phyloP scores from a whole-genome alignment of 139 green algal species.

The Gonium pectorale region DNA sequence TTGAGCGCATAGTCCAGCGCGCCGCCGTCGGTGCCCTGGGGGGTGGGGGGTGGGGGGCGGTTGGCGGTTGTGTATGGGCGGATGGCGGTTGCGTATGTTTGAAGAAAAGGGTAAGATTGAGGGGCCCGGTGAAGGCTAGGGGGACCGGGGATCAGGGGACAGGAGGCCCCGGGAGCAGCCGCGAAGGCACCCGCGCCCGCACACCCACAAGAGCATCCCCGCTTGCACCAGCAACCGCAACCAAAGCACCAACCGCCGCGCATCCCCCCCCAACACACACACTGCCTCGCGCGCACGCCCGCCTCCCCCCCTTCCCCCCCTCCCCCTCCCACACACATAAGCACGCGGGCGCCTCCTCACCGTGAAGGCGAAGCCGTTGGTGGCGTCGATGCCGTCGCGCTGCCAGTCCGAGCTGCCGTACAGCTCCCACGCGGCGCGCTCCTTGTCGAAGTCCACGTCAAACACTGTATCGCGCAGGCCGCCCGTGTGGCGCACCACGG shows the following conservation, averaged over 20 bases:
- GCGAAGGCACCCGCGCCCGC: too few relatives aligned
- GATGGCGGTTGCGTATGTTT: too few relatives aligned
- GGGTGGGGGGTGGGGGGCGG: too few relatives aligned
- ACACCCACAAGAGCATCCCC: too few relatives aligned
- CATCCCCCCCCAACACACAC: too few relatives aligned
- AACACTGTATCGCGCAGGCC: slow-evolving; percentile 92
- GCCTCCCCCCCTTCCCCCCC: neutral
- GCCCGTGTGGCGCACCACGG: slow-evolving; percentile 92
- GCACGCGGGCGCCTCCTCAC: slow-evolving; percentile 39
- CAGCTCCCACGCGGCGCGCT: slow-evolving; percentile 84
- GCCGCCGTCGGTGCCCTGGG: slow-evolving; percentile 84
- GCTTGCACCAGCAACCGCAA: too few relatives aligned
- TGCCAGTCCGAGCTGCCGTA: slow-evolving; percentile 77
- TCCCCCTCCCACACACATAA: neutral
- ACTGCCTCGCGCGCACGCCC: neutral
- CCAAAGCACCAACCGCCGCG: neutral
- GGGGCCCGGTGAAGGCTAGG: too few relatives aligned
- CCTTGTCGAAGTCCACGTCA: slow-evolving; percentile 88
- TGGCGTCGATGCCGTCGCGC: slow-evolving; percentile 73
- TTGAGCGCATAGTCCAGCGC: slow-evolving; percentile 95
- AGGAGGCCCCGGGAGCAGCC: too few relatives aligned
- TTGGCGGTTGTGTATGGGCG: too few relatives aligned
- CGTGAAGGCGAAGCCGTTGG: slow-evolving; percentile 90
- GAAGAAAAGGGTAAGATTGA: too few relatives aligned
- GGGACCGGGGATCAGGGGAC: too few relatives aligned